Evolutionary conservation across 2,329 filamentous ascomycete species (phyloP).

Genomic region (Aspergillus pseudotamarii): DNA sequence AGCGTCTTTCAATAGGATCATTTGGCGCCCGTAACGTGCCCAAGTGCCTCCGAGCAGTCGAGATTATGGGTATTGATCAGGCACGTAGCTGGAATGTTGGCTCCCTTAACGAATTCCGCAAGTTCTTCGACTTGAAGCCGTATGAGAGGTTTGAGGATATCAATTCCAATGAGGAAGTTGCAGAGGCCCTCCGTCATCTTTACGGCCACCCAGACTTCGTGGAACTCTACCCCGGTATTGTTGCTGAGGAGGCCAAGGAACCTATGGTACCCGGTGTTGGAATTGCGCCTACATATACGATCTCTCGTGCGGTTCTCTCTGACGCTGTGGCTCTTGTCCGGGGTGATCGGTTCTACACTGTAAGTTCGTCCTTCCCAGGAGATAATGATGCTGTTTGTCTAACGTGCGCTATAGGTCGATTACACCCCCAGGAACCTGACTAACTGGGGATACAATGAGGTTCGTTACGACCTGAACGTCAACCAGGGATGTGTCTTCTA

Average conservation of each 20-base stretch:
- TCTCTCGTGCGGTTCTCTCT: constrained; percentile 74
- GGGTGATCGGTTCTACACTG: constrained; percentile 76
- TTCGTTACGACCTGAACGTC: constrained; percentile 69
- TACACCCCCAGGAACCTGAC: constrained; percentile 74
- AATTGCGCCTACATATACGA: constrained; percentile 74
- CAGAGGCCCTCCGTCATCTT: constrained; percentile 65
- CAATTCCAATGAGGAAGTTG: constrained; percentile 73
- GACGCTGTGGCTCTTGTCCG: constrained; percentile 79
- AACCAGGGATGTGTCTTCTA: constrained; percentile 85
- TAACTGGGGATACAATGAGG: constrained; percentile 81
- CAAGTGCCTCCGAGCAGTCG: constrained; percentile 70
- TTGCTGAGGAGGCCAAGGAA: constrained; percentile 73
- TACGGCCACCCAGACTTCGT: constrained; percentile 75
- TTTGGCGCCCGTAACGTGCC: constrained; percentile 77
- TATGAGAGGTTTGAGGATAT: constrained; percentile 82
- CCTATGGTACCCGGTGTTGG: constrained; percentile 75
- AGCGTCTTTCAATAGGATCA: constrained; percentile 46
- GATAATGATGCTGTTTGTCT: constrained; percentile 24
- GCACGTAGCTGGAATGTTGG: constrained; percentile 76
- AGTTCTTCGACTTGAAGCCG: constrained; percentile 75
- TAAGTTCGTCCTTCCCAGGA: constrained; percentile 12
- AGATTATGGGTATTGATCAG: constrained; percentile 79
- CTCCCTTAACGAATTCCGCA: constrained; percentile 81
- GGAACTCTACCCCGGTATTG: constrained; percentile 77
- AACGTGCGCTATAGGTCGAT: constrained; percentile 51